phyloP scores from a whole-genome alignment of 768 basidiomycete species.

The Cystofilobasidium ferigula region DNA sequence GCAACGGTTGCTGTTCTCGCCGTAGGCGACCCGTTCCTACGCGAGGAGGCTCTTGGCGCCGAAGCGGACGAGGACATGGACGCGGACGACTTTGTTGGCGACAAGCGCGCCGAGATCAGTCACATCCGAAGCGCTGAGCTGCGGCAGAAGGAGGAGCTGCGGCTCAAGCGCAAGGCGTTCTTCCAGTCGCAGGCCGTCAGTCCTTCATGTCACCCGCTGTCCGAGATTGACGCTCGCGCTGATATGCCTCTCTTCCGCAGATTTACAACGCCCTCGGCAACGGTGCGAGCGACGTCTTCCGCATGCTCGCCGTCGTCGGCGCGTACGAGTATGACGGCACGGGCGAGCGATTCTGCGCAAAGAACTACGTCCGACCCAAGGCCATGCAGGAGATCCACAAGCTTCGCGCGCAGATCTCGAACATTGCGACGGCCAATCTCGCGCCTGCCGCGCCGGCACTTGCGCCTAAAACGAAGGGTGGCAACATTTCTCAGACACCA shows the following conservation, averaged over 20 bases:
- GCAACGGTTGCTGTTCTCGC: conserved; percentile 80
- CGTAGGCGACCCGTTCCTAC: conserved; percentile 90
- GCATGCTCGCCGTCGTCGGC: conserved; percentile 81
- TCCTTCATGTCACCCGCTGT: conserved; percentile 6
- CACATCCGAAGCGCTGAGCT: conserved; percentile 45
- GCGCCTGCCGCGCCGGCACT: background rate
- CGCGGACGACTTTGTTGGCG: conserved; percentile 40
- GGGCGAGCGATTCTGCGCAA: conserved; percentile 63
- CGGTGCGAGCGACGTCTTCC: conserved; percentile 73
- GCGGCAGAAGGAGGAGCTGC: conserved; percentile 44
- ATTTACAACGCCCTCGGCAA: conserved; percentile 67
- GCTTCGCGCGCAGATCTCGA: conserved; percentile 73
- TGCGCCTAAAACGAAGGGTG: background rate
- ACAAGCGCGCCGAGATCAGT: conserved; percentile 29
- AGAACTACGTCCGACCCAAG: conserved; percentile 87
- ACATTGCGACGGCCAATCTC: conserved; percentile 71
- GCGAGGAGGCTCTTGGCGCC: conserved; percentile 49
- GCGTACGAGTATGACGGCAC: conserved; percentile 89
- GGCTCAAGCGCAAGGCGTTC: conserved; percentile 59
- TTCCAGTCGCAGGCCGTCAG: conserved; percentile 69
- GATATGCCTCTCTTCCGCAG: conserved; percentile 39
- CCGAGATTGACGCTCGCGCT: background rate
- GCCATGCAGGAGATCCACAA: conserved; percentile 99
- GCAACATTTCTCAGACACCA: background rate
- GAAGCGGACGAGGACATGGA: conserved; percentile 45